Evolutionary conservation across 2,329 filamentous ascomycete genomes (phyloP), one percentile per base, ranked within the genome.

Genomic region (Biscogniauxia mediterranea): DNA sequence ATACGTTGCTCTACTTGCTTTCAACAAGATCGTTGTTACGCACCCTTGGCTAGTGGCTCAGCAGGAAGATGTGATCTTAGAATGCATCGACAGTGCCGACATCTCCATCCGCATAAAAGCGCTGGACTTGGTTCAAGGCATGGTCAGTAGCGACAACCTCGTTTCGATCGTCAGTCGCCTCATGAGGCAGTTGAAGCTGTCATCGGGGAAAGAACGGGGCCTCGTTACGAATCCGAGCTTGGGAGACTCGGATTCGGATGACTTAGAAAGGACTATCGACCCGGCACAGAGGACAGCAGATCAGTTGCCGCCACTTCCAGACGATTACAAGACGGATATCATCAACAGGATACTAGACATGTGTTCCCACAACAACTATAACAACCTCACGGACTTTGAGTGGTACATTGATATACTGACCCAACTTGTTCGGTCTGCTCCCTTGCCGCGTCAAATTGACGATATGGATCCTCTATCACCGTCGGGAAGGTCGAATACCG

Each of bases 101-200:
- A 95, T 99, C 62, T 97, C 93, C 4, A 99, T 99, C 71, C 89
- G 95, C 63, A 89, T 96, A 75, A 90, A 96, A 73, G 93, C 95
- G 5, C 81, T 99, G 42, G 93, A 98, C 68, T 83, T 99, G 23
- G 93, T 95, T 1, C 90, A 94, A 57, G 92, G 92, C 42, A 97
- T 99, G 92, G 93, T 98, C 62, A 94, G 89, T 68, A 87, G 85
- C 64, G 93, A 96, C 59, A 97, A 94, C 65, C 76, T 99, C 4
- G 85, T 92, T 61, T 85, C 86, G 0, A 91, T 98, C 56, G 92
- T 99, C 23, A 89, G 93, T 67, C 89, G 93, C 23, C 79, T 99
- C 52, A 90, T 98, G 82, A 87, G 89, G 68, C 95, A 99, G 74
- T 85, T 99, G 49, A 90, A 89, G 69, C 81, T 87, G 15, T 85